phyloP scores from a whole-genome alignment of 2,329 filamentous ascomycete genomes.

The Neurospora sp. region DNA sequence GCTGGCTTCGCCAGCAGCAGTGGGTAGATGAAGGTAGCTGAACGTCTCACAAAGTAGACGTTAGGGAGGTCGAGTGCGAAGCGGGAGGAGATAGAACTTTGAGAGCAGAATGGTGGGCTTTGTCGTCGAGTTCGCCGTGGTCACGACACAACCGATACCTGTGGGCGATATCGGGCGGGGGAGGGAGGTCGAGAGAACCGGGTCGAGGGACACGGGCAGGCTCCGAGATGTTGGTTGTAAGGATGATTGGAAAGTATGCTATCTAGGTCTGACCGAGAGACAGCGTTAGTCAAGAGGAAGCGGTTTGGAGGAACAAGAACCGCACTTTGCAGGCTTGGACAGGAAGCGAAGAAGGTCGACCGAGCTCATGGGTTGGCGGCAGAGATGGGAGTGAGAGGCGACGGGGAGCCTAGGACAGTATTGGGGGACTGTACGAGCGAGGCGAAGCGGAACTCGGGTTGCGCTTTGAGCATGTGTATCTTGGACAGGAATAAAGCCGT shows the following conservation, averaged over 20 bases:
- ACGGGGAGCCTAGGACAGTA: not conserved
- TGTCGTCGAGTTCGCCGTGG: slow-evolving; percentile 46
- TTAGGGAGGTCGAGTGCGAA: slow-evolving; percentile 88
- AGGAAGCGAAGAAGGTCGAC: slow-evolving; percentile 87
- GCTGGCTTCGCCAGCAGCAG: slow-evolving; percentile 88
- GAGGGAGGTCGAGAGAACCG: not conserved
- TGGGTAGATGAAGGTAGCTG: slow-evolving; percentile 27
- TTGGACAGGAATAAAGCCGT: not conserved
- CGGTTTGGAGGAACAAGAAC: not conserved
- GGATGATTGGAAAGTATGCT: slow-evolving; percentile 35
- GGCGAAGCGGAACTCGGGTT: not conserved
- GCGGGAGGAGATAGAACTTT: slow-evolving; percentile 72
- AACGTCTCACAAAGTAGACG: slow-evolving; percentile 62
- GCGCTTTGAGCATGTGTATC: not conserved
- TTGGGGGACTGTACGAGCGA: slow-evolving; percentile 1
- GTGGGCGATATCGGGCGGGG: slow-evolving; percentile 64
- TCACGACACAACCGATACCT: slow-evolving; percentile 63
- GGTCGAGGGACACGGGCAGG: slow-evolving; percentile 24
- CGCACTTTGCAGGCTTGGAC: slow-evolving; percentile 88
- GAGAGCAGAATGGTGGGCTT: slow-evolving; percentile 80
- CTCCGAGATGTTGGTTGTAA: slow-evolving; percentile 10
- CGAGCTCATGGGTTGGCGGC: slow-evolving; percentile 67
- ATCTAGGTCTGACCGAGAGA: slow-evolving; percentile 40
- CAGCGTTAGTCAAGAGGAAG: slow-evolving; percentile 2
- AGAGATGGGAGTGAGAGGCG: slow-evolving; percentile 12